Percentiles rank a stretch among this genome's conserved stretches.
These are phyloP conservation scores for Cercospora sp. DNA, from an alignment of 2,329 filamentous ascomycete genomes.

Conservation along the genomic window DNA sequence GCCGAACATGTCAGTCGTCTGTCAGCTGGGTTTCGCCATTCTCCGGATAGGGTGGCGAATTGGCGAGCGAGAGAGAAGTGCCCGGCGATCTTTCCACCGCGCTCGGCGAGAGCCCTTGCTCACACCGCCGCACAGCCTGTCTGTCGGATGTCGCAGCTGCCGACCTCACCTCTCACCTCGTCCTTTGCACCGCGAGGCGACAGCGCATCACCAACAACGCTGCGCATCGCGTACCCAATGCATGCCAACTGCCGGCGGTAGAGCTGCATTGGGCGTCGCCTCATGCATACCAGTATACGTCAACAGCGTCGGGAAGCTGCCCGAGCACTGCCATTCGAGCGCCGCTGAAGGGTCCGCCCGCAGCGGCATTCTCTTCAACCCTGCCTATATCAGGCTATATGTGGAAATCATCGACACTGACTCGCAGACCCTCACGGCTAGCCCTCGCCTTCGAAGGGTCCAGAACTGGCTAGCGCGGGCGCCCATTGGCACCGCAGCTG, in stretches of 20 bases:
- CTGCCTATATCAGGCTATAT: slow-evolving; percentile 19
- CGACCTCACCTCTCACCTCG: slow-evolving; percentile 13
- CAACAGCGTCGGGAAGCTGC: slow-evolving; percentile 5
- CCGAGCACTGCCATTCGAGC: slow-evolving; percentile 11
- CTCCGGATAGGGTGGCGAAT: background rate
- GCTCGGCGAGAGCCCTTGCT: background rate
- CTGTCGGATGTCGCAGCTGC: background rate
- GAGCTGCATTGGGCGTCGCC: slow-evolving; percentile 7
- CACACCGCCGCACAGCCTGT: background rate
- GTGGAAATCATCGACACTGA: slow-evolving; percentile 22
- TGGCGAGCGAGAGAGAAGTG: background rate
- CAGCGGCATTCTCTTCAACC: slow-evolving; percentile 10
- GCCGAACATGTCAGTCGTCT: background rate
- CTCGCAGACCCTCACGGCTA: slow-evolving; percentile 3
- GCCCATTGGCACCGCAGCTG: background rate
- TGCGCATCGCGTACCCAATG: background rate
- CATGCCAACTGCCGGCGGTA: slow-evolving; percentile 7
- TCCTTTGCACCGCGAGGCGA: background rate
- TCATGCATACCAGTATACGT: slow-evolving; percentile 1
- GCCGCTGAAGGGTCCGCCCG: slow-evolving; percentile 11
- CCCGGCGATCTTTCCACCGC: background rate
- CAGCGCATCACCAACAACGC: background rate
- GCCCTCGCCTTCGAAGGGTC: slow-evolving; percentile 12
- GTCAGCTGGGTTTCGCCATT: background rate
- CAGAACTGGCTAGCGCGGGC: slow-evolving; percentile 8